Base-by-base conservation (phyloP, 106 monocot genomes). In the Chionographis japonica region DNA sequence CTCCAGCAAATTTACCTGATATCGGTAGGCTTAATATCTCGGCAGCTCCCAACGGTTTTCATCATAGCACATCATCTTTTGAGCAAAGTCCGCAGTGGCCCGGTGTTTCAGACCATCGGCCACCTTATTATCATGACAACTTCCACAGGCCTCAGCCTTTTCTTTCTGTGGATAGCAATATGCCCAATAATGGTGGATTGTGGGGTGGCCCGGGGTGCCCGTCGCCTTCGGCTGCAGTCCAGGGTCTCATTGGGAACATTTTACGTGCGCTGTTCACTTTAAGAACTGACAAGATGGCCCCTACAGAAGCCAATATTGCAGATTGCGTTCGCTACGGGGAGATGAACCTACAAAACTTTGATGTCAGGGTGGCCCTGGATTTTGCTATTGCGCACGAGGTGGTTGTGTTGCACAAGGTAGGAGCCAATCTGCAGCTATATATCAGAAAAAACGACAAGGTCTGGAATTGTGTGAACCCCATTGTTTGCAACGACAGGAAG, bases 381-480 rank as follows among this genome's bases (percentile, higher is more conserved):
- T 68, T 19, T 75, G 85, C 85, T 3, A 42, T 86, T 20, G 62
- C 78, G 56, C 52, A 76, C 51, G 67, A 80, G 15, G 37, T 52
- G 61, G 50, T 93, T 65, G 80, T 74, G 55, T 62, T 74, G 74
- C 83, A 74, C 43, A 75, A 71, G 60, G 39, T 93, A 68, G 88
- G 83, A 62, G 61, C 49, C 46, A 79, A 68, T 39, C 56, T 66
- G 13, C 64, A 79, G 51, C 72, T 78, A 9, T 93, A 72, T 79
- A 63, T 81, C 57, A 68, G 53, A 14, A 93, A 78, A 66, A 73
- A 70, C 58, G 85, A 86, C 20, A 19, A 6, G 0, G 39, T 93
- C 16, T 93, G 92, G 92, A 79, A 71, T 38, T 93, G 92, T 61
- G 71, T 93, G 40, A 88, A 93, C 72, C 54, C 79, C 37, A 63